Evolutionary conservation across 1,139 yeast genomes (phyloP), one percentile per base, ranked within the genome.

Genomic region (Zygosaccharomyces pseudobailii): DNA sequence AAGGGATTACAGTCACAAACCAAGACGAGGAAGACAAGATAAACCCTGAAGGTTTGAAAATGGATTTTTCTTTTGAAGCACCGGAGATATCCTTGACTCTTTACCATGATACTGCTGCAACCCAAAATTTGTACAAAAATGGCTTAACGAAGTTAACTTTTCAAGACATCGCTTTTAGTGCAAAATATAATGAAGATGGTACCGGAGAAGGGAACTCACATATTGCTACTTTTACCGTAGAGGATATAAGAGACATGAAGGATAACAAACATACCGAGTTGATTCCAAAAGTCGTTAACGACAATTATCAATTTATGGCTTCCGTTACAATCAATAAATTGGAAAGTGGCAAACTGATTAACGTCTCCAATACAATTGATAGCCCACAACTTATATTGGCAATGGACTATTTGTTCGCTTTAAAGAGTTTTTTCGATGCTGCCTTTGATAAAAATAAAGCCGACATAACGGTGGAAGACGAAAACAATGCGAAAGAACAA

Each of bases 341-440:
- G 0, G 62, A 68, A 0, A 70, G 69, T 0, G 70, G 68, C 17
- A 73, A 74, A 48, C 68, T 74, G 34, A 71, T 79, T 4, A 77
- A 83, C 36, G 67, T 79, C 2, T 74, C 84, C 59, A 65, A 87
- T 8, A 80, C 88, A 0, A 76, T 90, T 9, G 95, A 89, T 55
- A 85, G 84, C 53, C 97, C 97, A 0, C 79, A 76, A 50, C 76
- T 86, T 19, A 82, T 92, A 43, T 67, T 92, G 42, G 97, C 97
- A 0, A 70, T 92, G 54, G 98, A 90, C 59, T 90, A 87, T 63
- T 61, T 92, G 37, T 79, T 89, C 67, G 90, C 92, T 1, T 63
- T 92, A 54, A 87, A 87, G 57, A 68, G 75, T 0, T 87, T 85
- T 63, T 66, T 73, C 21, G 80, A 75, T 54, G 82, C 80, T 0